These are phyloP conservation scores for Phytophthora niederhauseri DNA, from an alignment of 352 stramenopile species.

Conservation along the genomic window DNA sequence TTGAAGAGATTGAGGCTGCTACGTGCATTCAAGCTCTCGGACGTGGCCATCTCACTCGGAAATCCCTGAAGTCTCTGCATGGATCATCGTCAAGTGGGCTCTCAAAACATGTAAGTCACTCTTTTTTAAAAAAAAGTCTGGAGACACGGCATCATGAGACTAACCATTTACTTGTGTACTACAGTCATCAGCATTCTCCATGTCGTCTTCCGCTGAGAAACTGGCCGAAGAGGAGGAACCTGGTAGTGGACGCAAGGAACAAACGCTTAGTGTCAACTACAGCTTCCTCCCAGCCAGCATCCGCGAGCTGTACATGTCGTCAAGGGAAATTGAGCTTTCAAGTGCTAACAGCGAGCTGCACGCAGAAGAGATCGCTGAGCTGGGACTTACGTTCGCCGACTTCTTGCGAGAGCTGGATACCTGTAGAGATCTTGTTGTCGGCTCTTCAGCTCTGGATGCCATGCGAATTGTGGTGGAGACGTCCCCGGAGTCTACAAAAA, in stretches of 20 bases:
- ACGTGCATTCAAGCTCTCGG: conserved; percentile 75
- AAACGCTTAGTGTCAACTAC: conserved; percentile 34
- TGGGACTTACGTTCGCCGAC: conserved; percentile 46
- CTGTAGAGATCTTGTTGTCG: conserved; percentile 35
- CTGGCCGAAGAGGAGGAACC: conserved; percentile 23
- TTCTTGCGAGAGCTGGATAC: conserved; percentile 54
- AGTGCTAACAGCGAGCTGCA: conserved; percentile 15
- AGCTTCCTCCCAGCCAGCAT: conserved; percentile 51
- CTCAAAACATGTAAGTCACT: conserved; percentile 32
- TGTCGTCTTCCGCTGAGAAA: conserved; percentile 26
- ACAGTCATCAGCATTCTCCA: conserved; percentile 46
- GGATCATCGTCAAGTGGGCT: conserved; percentile 23
- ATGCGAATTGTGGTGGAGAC: conserved; percentile 40
- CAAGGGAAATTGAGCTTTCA: conserved; percentile 4
- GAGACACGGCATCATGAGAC: not conserved
- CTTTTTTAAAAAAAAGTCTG: not conserved
- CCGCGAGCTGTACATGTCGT: conserved; percentile 42
- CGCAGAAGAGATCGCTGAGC: conserved; percentile 31
- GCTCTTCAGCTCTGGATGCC: conserved; percentile 43
- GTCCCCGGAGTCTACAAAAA: conserved; percentile 31
- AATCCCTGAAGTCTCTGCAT: conserved; percentile 53
- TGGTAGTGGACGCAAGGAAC: conserved; percentile 7
- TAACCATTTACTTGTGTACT: conserved; percentile 5
- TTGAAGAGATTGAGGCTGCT: conserved; percentile 58
- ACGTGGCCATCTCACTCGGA: conserved; percentile 58